Percentiles rank a stretch among this genome's conserved stretches.
Evolutionary conservation across 192 early-diverging fungal genomes (phyloP).

Genomic region (Coemansia sp.): DNA sequence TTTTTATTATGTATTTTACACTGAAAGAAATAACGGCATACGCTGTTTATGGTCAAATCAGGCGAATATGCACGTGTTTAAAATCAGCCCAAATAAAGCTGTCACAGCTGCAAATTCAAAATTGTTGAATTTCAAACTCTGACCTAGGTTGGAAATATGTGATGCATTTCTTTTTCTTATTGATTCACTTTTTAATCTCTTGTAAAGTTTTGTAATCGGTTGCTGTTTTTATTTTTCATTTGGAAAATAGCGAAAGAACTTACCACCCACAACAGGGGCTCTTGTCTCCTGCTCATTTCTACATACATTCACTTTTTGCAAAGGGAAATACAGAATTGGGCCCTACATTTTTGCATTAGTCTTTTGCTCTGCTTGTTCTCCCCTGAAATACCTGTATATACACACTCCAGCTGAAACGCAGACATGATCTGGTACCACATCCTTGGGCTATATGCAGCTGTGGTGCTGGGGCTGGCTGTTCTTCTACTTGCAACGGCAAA

Average conservation of each 20-base stretch:
- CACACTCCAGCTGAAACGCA: background rate
- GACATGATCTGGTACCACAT: conserved; percentile 45
- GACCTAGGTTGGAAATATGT: too few relatives aligned
- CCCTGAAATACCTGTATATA: background rate
- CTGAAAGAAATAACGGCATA: background rate
- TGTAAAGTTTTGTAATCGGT: background rate
- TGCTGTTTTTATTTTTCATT: background rate
- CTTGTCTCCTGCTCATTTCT: background rate
- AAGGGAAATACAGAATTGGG: too few relatives aligned
- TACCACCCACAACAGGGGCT: background rate
- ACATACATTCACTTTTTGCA: background rate
- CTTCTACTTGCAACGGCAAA: conserved; percentile 33
- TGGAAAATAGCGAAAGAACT: background rate
- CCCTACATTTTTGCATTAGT: background rate
- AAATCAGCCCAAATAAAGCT: too few relatives aligned
- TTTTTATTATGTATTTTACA: background rate
- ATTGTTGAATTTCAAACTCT: background rate
- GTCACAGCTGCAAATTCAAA: too few relatives aligned
- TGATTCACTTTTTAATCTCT: too few relatives aligned
- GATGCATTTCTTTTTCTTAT: too few relatives aligned
- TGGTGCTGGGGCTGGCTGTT: conserved; percentile 40
- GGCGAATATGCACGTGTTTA: background rate
- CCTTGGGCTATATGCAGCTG: conserved; percentile 40
- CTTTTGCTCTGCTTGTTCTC: background rate
- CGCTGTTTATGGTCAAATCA: background rate